These are phyloP conservation scores for Epichloe uncinata DNA, from an alignment of 2,329 filamentous ascomycete species.

Conservation along the genomic window DNA sequence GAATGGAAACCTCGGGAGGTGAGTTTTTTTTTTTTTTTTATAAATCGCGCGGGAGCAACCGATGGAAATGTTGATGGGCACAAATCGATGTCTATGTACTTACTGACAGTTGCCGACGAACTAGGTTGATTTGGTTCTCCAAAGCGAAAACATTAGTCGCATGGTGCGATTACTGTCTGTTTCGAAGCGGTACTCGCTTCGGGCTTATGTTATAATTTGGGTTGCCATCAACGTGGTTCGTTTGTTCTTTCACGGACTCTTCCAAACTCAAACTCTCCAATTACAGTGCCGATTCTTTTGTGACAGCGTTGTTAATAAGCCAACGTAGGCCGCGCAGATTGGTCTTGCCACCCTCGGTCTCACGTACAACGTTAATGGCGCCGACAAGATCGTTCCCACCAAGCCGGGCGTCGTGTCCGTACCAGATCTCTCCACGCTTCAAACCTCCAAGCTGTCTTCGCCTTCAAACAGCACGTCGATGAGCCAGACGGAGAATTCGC, in stretches of 20 bases:
- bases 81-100: too few species aligned
- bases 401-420: slow-evolving; percentile 21
- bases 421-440: slow-evolving; percentile 23
- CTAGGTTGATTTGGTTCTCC: slow-evolving; percentile 11
- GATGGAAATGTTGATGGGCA: too few species aligned
- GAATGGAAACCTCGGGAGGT: slow-evolving; percentile 27
- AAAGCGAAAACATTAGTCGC: slow-evolving; percentile 13
- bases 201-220: slow-evolving; percentile 11
- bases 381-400: slow-evolving; percentile 20
- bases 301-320: neutral
- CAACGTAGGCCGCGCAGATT: slow-evolving; percentile 24
- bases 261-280: neutral
- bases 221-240: slow-evolving; percentile 13
- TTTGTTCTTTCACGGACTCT: neutral
- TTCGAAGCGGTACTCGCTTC: slow-evolving; percentile 8
- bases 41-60: too few species aligned
- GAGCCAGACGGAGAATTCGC: slow-evolving; percentile 14
- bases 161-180: slow-evolving; percentile 10
- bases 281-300: too few species aligned
- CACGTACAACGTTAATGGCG: slow-evolving; percentile 27
- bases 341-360: slow-evolving; percentile 29
- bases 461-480: neutral
- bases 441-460: slow-evolving; percentile 16
- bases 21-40: slow-evolving; percentile 1
- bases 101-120: too few species aligned